phyloP scores from a whole-genome alignment of 768 basidiomycete species.

The Roridomyces roridus region DNA sequence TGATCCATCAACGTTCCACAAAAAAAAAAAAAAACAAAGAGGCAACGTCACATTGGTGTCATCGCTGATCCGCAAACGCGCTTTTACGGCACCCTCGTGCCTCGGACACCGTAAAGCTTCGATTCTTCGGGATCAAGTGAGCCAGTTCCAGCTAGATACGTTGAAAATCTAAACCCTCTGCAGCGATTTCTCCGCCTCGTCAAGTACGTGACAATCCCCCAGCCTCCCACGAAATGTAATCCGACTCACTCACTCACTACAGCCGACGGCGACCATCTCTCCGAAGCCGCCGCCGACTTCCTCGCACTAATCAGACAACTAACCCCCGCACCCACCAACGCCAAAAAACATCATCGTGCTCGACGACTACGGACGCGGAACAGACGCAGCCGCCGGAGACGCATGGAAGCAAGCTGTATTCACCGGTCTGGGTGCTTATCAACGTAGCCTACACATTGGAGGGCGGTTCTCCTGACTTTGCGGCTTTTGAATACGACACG shows the following conservation, averaged over 20 bases:
- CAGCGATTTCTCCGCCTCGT: constrained; percentile 47
- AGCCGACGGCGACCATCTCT: constrained; percentile 55
- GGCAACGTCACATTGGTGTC: too few species aligned
- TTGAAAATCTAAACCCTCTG: not conserved
- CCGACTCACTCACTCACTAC: not conserved
- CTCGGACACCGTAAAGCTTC: too few species aligned
- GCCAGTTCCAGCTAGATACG: constrained; percentile 16
- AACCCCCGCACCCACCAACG: constrained; percentile 55
- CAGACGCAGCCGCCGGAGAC: constrained; percentile 45
- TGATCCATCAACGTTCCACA: too few species aligned
- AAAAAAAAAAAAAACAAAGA: too few species aligned
- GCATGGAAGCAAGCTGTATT: constrained; percentile 54
- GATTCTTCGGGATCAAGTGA: constrained; percentile 66
- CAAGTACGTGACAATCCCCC: constrained; percentile 34
- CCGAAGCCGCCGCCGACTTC: constrained; percentile 48
- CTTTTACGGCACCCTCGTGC: too few species aligned
- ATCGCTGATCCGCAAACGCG: too few species aligned
- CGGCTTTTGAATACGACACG: constrained; percentile 56
- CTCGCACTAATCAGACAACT: constrained; percentile 52
- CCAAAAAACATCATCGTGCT: constrained; percentile 54
- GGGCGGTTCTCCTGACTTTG: constrained; percentile 56
- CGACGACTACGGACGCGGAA: constrained; percentile 57
- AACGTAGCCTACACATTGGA: constrained; percentile 58
- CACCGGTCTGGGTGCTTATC: constrained; percentile 42
- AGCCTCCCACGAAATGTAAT: not conserved